phyloP scores from a whole-genome alignment of 495 filamentous ascomycete genomes.

The Podospora fimiseda region DNA sequence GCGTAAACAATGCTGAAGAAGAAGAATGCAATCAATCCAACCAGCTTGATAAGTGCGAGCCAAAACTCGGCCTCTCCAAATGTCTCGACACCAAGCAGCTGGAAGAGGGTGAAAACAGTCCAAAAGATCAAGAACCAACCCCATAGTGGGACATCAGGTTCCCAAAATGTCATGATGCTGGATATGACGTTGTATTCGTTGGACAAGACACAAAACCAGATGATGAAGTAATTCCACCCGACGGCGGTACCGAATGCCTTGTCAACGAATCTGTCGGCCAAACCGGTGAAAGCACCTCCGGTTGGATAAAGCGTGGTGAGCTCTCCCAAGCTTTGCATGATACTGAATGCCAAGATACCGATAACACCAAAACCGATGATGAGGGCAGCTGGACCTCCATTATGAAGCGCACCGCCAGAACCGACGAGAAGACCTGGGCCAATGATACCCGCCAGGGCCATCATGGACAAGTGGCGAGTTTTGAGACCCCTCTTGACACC shows the following conservation, averaged over 20 bases:
- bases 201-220: slow-evolving; percentile 54
- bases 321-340: slow-evolving; percentile 29
- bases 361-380: slow-evolving; percentile 61
- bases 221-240: slow-evolving; percentile 72
- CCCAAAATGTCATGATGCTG: slow-evolving; percentile 57
- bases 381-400: slow-evolving; percentile 57
- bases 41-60: slow-evolving; percentile 58
- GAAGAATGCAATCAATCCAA: slow-evolving; percentile 62
- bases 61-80: slow-evolving; percentile 63
- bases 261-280: slow-evolving; percentile 66
- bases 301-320: slow-evolving; percentile 48
- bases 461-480: slow-evolving; percentile 66
- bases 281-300: slow-evolving; percentile 52
- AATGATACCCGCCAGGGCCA: slow-evolving; percentile 56
- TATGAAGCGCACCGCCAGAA: slow-evolving; percentile 52
- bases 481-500: slow-evolving; percentile 54
- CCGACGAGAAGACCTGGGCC: slow-evolving; percentile 51
- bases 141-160: slow-evolving; percentile 40
- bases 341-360: slow-evolving; percentile 59
- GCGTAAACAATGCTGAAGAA: slow-evolving; percentile 62
- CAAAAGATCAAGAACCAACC: slow-evolving; percentile 64
- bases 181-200: slow-evolving; percentile 55
- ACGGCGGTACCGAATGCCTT: slow-evolving; percentile 78
- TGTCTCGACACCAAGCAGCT: slow-evolving; percentile 41
- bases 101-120: slow-evolving; percentile 42